Evolutionary conservation across 1,139 yeast genomes (phyloP), one percentile per base, ranked within the genome.

Genomic region (Meyerozyma athensensis): DNA sequence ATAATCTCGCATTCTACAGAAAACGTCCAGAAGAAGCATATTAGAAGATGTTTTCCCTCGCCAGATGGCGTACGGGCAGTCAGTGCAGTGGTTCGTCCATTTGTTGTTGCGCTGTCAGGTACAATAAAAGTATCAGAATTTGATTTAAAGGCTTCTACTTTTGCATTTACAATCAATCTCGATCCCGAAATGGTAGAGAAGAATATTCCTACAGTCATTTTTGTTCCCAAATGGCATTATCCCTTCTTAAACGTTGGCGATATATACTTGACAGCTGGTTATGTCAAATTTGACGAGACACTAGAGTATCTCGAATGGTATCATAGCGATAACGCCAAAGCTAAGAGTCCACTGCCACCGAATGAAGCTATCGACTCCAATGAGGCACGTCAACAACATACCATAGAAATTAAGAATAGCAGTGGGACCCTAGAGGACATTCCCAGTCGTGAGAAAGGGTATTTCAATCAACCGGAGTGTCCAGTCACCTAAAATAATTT

Each of bases 61-160:
- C 69, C 74, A 3, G 75, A 73, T 42, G 94, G 94, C 1, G 73
- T 79, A 1, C 65, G 96, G 37, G 94, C 90, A 0, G 69, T 74
- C 2, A 72, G 73, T 39, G 86, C 95, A 0, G 72, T 83, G 3
- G 63, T 85, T 17, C 68, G 96, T 36, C 96, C 96, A 1, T 85
- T 71, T 47, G 78, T 85, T 1, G 56, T 77, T 4, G 75, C 81
- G 3, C 69, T 81, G 0, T 64, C 65, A 34, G 96, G 96, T 1
- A 61, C 64, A 10, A 57, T 72, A 4, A 55, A 58, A 18, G 55
- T 56, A 1, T 72, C 81, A 9, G 79, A 72, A 37, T 86, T 85
- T 53, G 79, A 81, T 44, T 47, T 82, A 41, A 59, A 60, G 35
- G 52, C 60, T 1, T 62, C 61, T n/a, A 59, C 58, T 28, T 85